A percentile compares a stretch with the other conserved stretches of the same genome.
phyloP scores from a whole-genome alignment of 2,329 filamentous ascomycete species.

The Didymella pomorum region DNA sequence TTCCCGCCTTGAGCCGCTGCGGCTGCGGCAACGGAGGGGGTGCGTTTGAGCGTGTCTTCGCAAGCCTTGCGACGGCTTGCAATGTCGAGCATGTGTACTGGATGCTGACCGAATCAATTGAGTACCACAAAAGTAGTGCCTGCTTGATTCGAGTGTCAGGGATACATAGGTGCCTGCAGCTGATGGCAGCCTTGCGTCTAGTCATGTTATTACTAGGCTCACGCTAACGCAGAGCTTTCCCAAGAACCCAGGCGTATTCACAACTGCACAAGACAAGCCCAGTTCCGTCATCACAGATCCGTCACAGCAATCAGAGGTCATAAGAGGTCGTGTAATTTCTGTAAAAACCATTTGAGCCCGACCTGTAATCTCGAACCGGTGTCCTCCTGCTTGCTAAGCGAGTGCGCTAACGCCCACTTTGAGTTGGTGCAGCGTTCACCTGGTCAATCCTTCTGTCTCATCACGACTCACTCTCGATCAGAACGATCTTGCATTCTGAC shows the following conservation, averaged over 20 bases:
- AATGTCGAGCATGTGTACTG: constrained; percentile 26
- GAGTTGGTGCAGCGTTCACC: too few species aligned
- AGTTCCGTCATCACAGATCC: not conserved
- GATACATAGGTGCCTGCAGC: constrained; percentile 40
- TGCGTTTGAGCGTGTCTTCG: constrained; percentile 32
- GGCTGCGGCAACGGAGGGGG: constrained; percentile 19
- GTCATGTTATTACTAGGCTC: not conserved
- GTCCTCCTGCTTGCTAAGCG: too few species aligned
- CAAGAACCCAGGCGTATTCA: not conserved
- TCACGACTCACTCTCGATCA: too few species aligned
- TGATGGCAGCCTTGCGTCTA: not conserved
- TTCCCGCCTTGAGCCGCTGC: constrained; percentile 16
- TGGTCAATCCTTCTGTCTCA: too few species aligned
- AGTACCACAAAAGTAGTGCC: not conserved
- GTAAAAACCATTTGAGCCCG: not conserved
- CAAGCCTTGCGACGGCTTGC: constrained; percentile 30
- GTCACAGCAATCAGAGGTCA: not conserved
- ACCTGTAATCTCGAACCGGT: too few species aligned
- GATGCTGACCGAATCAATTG: constrained; percentile 38
- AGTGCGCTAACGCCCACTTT: too few species aligned
- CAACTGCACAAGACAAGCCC: not conserved
- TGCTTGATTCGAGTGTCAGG: constrained; percentile 3
- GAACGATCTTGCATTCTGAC: too few species aligned
- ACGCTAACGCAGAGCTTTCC: not conserved
- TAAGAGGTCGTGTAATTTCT: not conserved